These are phyloP conservation scores for Ganoderma sp. DNA, from an alignment of 1,284 basidiomycete genomes.

Conservation along the genomic window DNA sequence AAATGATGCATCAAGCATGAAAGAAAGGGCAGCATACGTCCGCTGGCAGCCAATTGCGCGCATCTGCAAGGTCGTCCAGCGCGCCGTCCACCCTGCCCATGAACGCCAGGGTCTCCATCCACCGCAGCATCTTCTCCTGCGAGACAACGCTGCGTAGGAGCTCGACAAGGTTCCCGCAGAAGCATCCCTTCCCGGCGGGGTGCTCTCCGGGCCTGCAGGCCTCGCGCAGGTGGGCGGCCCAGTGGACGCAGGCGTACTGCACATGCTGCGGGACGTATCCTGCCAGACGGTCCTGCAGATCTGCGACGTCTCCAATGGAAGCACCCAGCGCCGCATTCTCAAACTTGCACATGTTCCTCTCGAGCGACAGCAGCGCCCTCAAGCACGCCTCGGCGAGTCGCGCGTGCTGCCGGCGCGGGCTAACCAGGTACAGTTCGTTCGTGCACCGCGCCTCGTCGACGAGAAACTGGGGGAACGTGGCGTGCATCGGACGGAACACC, in stretches of 20 bases:
- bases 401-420: not conserved
- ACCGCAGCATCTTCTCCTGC: not conserved
- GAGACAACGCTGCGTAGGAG: not conserved
- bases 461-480: constrained; percentile 24
- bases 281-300: not conserved
- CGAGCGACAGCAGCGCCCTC: not conserved
- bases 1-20: not conserved
- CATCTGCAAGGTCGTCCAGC: not conserved
- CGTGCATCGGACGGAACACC: constrained; percentile 12
- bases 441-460: constrained; percentile 11
- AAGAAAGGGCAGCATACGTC: not conserved
- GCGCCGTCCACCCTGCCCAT: constrained; percentile 7
- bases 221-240: constrained; percentile 22
- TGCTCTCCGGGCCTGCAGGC: constrained; percentile 9
- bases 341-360: not conserved
- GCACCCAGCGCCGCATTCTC: not conserved
- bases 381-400: constrained; percentile 2
- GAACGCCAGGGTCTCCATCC: not conserved
- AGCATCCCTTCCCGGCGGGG: not conserved
- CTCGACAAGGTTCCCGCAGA: not conserved
- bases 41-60: not conserved
- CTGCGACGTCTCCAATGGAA: not conserved
- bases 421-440: not conserved
- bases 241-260: constrained; percentile 25
- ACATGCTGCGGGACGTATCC: constrained; percentile 16